Percentiles rank a stretch among this genome's conserved stretches.
These are phyloP conservation scores for Wickerhamomyces sydowiorum DNA, from an alignment of 805 yeast genomes.

Conservation along the genomic window DNA sequence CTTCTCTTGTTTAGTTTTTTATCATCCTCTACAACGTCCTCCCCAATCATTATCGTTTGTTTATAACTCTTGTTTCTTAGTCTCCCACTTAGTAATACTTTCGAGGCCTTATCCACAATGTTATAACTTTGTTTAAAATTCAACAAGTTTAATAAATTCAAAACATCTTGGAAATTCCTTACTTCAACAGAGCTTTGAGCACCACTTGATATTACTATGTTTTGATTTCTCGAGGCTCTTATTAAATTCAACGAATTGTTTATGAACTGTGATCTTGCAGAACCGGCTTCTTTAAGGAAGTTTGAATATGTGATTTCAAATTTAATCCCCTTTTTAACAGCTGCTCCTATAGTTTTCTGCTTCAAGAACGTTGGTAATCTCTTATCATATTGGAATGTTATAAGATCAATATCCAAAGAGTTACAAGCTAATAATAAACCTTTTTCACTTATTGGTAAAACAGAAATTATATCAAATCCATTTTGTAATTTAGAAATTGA, in stretches of 20 bases:
- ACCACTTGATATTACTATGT: slow-evolving; percentile 76
- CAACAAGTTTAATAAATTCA: slow-evolving; percentile 56
- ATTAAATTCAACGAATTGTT: slow-evolving; percentile 68
- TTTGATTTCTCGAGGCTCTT: slow-evolving; percentile 76
- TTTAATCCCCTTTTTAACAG: slow-evolving; percentile 73
- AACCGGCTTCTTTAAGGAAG: slow-evolving; percentile 33
- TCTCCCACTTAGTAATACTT: slow-evolving; percentile 67
- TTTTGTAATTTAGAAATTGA: slow-evolving; percentile 36
- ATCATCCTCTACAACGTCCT: slow-evolving; percentile 28
- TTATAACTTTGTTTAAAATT: slow-evolving; percentile 68
- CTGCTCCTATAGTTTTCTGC: slow-evolving; percentile 81
- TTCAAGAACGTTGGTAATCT: slow-evolving; percentile 72
- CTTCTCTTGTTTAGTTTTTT: slow-evolving; percentile 14
- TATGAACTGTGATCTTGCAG: slow-evolving; percentile 55
- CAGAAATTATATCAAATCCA: slow-evolving; percentile 73
- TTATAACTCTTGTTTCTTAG: slow-evolving; percentile 70
- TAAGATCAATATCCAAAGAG: slow-evolving; percentile 72
- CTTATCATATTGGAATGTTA: slow-evolving; percentile 62
- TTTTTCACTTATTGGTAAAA: slow-evolving; percentile 75
- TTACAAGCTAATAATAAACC: slow-evolving; percentile 71
- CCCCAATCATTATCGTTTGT: slow-evolving; percentile 61
- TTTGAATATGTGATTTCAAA: slow-evolving; percentile 72
- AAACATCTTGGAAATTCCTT: slow-evolving; percentile 65
- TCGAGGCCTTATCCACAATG: slow-evolving; percentile 52
- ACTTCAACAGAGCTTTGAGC: slow-evolving; percentile 49